phyloP scores from a whole-genome alignment of 129 eudicot species.

The Apium graveolens region DNA sequence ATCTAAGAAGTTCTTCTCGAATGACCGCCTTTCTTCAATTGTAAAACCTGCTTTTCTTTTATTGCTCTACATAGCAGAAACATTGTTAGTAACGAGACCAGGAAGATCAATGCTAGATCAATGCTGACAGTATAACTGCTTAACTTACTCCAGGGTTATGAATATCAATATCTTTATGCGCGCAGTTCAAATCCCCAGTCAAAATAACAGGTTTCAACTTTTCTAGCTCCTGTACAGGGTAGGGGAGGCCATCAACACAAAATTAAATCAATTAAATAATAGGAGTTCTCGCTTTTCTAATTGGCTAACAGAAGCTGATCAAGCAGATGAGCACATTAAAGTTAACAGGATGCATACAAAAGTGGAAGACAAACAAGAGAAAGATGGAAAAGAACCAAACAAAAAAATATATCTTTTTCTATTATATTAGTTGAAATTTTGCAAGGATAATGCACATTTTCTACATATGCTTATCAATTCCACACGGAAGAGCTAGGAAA shows the following conservation, averaged over 20 bases:
- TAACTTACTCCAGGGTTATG: slow-evolving; percentile 71
- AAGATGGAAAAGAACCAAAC: not conserved
- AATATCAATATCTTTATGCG: slow-evolving; percentile 92
- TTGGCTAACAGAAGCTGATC: not conserved
- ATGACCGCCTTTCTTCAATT: slow-evolving; percentile 79
- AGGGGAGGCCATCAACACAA: not conserved
- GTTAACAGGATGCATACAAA: not conserved
- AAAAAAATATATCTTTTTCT: no score
- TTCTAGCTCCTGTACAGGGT: slow-evolving; percentile 71
- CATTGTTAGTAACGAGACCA: not conserved
- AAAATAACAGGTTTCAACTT: slow-evolving; percentile 88
- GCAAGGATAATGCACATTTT: not conserved
- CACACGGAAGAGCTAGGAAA: not conserved
- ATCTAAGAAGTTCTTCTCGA: slow-evolving; percentile 59
- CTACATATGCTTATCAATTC: not conserved
- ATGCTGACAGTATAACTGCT: not conserved
- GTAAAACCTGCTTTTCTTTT: slow-evolving; percentile 94
- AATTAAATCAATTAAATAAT: not conserved
- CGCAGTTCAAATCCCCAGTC: slow-evolving; percentile 95
- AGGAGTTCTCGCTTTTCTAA: not conserved
- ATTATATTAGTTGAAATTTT: no score
- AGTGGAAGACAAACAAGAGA: not conserved
- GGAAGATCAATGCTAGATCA: not conserved
- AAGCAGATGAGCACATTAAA: not conserved
- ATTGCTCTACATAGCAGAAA: slow-evolving; percentile 52